Evolutionary conservation across 495 filamentous ascomycete genomes (phyloP).

Genomic region (Hypoxylon lienhwacheense): DNA sequence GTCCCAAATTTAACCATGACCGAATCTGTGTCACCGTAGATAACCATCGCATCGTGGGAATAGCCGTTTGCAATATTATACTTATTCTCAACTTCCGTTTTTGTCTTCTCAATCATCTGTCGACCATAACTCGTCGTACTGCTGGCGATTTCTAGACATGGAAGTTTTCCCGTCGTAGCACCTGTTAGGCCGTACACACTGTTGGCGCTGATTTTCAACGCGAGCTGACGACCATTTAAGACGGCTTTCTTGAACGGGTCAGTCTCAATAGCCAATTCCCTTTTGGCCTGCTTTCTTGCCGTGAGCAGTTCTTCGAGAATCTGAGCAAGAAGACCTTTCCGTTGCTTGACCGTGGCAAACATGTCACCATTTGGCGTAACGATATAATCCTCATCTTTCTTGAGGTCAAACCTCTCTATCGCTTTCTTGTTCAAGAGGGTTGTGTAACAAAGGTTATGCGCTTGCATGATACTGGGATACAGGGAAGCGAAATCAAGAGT

Average conservation of each 20-base stretch:
- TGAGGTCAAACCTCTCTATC: slow-evolving; percentile 69
- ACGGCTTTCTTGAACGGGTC: slow-evolving; percentile 98
- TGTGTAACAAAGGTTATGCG: slow-evolving; percentile 98
- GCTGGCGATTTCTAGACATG: slow-evolving; percentile 92
- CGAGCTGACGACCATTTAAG: slow-evolving; percentile 93
- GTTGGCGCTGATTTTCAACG: slow-evolving; percentile 96
- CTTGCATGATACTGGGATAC: slow-evolving; percentile 98
- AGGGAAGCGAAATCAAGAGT: slow-evolving; percentile 98
- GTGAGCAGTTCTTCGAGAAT: slow-evolving; percentile 91
- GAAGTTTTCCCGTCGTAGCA: slow-evolving; percentile 92
- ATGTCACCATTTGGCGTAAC: slow-evolving; percentile 91
- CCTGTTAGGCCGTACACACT: slow-evolving; percentile 97
- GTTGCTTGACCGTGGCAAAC: slow-evolving; percentile 84
- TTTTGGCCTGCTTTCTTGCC: slow-evolving; percentile 91
- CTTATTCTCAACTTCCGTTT: slow-evolving; percentile 82
- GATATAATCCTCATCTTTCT: slow-evolving; percentile 92
- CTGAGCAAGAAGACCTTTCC: slow-evolving; percentile 90
- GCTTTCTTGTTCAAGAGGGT: slow-evolving; percentile 82
- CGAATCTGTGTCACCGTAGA: slow-evolving; percentile 98
- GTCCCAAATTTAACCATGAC: slow-evolving; percentile 99
- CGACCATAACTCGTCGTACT: slow-evolving; percentile 94
- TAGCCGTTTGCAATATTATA: slow-evolving; percentile 96
- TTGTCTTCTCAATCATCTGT: slow-evolving; percentile 98
- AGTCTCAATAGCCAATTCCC: slow-evolving; percentile 85
- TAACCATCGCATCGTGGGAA: slow-evolving; percentile 88